phyloP scores from a whole-genome alignment of 108 stramenopile genomes.

The Fragilariopsis cylindrus region DNA sequence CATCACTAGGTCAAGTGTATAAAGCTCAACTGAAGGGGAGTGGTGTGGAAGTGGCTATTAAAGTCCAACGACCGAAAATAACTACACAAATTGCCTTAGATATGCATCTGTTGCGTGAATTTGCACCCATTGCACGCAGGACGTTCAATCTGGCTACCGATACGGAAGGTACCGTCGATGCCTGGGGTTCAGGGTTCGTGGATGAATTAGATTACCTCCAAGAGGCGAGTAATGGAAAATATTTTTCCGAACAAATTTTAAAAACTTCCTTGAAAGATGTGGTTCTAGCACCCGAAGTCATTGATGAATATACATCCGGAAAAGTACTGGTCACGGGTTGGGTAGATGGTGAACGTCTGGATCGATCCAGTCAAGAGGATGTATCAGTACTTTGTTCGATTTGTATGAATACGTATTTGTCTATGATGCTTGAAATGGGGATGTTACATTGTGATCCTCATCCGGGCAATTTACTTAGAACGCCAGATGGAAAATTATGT shows the following conservation, averaged over 20 bases:
- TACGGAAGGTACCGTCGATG: conserved; percentile 84
- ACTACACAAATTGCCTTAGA: conserved; percentile 93
- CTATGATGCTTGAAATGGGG: conserved; percentile 86
- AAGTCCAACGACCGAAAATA: conserved; percentile 94
- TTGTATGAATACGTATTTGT: conserved; percentile 89
- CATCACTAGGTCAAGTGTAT: conserved; percentile 94
- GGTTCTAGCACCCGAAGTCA: conserved; percentile 74
- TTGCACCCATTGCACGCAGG: conserved; percentile 59
- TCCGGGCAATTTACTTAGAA: conserved; percentile 66
- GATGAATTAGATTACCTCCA: conserved; percentile 94
- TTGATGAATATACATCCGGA: conserved; percentile 72
- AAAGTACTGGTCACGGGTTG: conserved; percentile 90
- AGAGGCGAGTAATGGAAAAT: conserved; percentile 86
- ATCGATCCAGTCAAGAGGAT: conserved; percentile 69
- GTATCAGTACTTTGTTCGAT: conserved; percentile 82
- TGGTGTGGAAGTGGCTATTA: conserved; percentile 85
- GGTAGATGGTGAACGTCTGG: conserved; percentile 92
- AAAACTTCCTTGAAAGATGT: conserved; percentile 74
- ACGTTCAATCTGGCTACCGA: conserved; percentile 81
- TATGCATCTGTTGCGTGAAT: conserved; percentile 89
- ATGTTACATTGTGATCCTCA: conserved; percentile 59
- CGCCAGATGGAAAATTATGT: conserved; percentile 88
- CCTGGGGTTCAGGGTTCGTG: conserved; percentile 93
- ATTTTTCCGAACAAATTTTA: conserved; percentile 66
- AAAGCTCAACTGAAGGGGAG: conserved; percentile 50